phyloP scores from a whole-genome alignment of 208 protist genomes.

The Leishmania major region DNA sequence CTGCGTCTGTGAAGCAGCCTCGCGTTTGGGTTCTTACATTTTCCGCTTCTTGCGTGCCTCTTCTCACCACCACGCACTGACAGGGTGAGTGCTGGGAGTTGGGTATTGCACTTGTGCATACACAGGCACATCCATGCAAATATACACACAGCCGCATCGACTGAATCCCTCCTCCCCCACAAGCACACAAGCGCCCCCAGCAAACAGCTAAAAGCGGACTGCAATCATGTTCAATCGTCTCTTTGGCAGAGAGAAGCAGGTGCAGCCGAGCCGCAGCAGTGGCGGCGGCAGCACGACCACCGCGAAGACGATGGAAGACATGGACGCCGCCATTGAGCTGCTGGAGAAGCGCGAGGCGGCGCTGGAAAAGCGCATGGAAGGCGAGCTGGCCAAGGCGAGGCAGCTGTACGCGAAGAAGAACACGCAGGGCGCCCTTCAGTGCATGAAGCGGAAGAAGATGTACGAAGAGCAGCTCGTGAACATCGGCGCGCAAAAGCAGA shows the following conservation, averaged over 20 bases:
- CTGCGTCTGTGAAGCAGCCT: background rate
- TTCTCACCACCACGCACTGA: background rate
- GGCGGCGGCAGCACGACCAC: constrained; percentile 25
- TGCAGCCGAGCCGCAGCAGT: constrained; percentile 33
- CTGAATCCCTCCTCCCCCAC: no score
- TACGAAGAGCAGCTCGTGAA: constrained; percentile 84
- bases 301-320: constrained; percentile 63
- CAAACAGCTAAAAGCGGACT: constrained; percentile 8
- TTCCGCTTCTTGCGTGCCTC: background rate
- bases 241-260: constrained; percentile 74
- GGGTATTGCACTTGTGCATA: background rate
- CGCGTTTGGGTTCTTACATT: background rate
- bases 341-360: constrained; percentile 86
- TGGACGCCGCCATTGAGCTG: constrained; percentile 77
- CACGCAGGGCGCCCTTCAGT: constrained; percentile 79
- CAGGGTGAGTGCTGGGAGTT: background rate
- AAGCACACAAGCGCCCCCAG: background rate
- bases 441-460: constrained; percentile 93
- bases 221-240: constrained; percentile 72
- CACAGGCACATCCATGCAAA: background rate
- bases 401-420: constrained; percentile 87
- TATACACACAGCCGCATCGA: background rate
- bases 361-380: constrained; percentile 87
- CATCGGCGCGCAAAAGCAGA: constrained; percentile 70
- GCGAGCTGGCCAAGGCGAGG: constrained; percentile 84